A percentile compares a stretch with the other conserved stretches of the same genome.
phyloP scores from a whole-genome alignment of 2,329 filamentous ascomycete genomes.

The Tolypocladium cylindrosporum region DNA sequence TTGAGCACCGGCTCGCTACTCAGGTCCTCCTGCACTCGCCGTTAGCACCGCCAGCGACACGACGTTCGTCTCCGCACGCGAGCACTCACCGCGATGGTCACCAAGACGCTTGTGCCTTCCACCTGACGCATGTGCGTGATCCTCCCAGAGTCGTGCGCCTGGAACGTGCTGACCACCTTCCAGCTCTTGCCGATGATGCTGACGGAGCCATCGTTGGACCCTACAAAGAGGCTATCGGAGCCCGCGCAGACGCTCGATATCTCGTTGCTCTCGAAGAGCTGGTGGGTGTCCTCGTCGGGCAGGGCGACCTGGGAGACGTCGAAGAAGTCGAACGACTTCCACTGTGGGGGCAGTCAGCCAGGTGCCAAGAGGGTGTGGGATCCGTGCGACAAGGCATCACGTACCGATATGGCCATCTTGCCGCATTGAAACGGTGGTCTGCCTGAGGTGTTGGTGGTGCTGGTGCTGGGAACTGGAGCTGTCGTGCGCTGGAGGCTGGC shows the following conservation, averaged over 20 bases:
- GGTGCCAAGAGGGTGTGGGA: neutral
- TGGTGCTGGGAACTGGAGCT: neutral
- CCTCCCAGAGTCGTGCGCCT: slow-evolving; percentile 67
- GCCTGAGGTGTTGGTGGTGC: neutral
- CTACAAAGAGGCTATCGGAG: slow-evolving; percentile 82
- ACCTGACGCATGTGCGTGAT: slow-evolving; percentile 92
- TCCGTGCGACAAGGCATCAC: neutral
- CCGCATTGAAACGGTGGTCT: slow-evolving; percentile 6
- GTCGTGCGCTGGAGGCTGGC: neutral
- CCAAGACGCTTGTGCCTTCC: slow-evolving; percentile 72
- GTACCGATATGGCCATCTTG: slow-evolving; percentile 15
- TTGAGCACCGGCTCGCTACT: slow-evolving; percentile 82
- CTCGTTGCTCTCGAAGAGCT: slow-evolving; percentile 72
- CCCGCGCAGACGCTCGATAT: slow-evolving; percentile 79
- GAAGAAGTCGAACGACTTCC: slow-evolving; percentile 99
- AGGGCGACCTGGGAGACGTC: slow-evolving; percentile 79
- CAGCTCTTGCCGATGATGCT: slow-evolving; percentile 81
- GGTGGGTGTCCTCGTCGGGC: slow-evolving; percentile 66
- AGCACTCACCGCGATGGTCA: slow-evolving; percentile 59
- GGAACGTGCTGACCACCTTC: slow-evolving; percentile 80
- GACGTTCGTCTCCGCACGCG: neutral
- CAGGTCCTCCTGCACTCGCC: slow-evolving; percentile 60
- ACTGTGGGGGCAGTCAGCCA: slow-evolving; percentile 40
- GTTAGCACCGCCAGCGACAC: neutral
- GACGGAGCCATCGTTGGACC: slow-evolving; percentile 74